Evolutionary conservation across 495 filamentous ascomycete species (phyloP).

Genomic region (Daldinia grandis): DNA sequence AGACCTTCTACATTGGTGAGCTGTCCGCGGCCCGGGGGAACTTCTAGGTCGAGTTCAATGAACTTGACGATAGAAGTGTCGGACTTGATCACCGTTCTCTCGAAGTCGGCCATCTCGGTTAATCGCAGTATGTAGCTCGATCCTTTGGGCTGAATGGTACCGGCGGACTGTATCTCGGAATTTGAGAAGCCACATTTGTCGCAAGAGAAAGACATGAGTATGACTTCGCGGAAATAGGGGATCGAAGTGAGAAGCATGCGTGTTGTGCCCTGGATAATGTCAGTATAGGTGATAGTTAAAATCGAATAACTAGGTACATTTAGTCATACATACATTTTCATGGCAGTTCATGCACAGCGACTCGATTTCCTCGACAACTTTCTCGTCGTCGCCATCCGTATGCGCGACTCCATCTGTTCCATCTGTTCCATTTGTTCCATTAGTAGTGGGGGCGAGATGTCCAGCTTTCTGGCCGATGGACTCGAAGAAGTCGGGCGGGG

Average conservation of each 20-base stretch:
- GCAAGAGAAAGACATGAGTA: constrained; percentile 96
- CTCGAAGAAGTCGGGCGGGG: constrained; percentile 58
- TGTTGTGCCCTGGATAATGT: constrained; percentile 72
- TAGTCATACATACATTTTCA: constrained; percentile 70
- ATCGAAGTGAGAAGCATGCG: constrained; percentile 88
- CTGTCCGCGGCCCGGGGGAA: constrained; percentile 86
- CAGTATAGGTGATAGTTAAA: constrained; percentile 7
- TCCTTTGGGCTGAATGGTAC: constrained; percentile 88
- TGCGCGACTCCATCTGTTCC: constrained; percentile 36
- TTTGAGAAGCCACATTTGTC: constrained; percentile 86
- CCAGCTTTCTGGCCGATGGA: constrained; percentile 63
- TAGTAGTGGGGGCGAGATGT: constrained; percentile 51
- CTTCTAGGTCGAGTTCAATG: constrained; percentile 87
- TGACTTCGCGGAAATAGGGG: constrained; percentile 94
- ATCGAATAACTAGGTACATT: too few relatives aligned
- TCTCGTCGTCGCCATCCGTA: constrained; percentile 59
- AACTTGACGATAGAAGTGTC: constrained; percentile 84
- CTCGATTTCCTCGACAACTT: constrained; percentile 67
- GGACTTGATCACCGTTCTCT: constrained; percentile 89
- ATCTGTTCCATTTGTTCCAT: constrained; percentile 41
- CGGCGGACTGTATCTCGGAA: constrained; percentile 90
- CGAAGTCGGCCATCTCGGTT: constrained; percentile 72
- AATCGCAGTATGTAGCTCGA: constrained; percentile 79
- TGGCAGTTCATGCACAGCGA: constrained; percentile 69
- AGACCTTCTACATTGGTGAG: constrained; percentile 93